Evolutionary conservation across 805 yeast species (phyloP), one percentile per base, ranked within the genome.

Genomic region (Spathaspora passalidarum): DNA sequence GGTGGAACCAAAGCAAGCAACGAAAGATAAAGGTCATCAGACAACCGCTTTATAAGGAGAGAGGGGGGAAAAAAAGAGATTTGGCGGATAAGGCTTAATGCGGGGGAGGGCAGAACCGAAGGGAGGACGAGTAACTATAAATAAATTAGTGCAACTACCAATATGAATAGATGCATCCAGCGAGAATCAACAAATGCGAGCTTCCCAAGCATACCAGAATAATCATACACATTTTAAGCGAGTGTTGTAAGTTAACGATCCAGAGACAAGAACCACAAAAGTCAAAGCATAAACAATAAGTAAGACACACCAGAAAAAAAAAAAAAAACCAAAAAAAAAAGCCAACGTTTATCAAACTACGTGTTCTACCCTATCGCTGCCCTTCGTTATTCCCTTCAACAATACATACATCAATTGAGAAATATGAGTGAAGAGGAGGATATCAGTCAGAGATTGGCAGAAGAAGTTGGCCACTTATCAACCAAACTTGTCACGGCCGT

Each of bases 401-500:
- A 8, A 13, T 29, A 29, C 14, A 10, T 29, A 29, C 34, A 29
- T 13, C 14, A n/a, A 29, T 17, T n/a, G 14, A 7, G 20, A 10
- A 34, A 19, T 3, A 36, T 40, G 43, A 2, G 43, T 25, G 60
- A 57, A 2, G 63, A 62, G 35, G 63, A 62, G 35, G 49, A 51
- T 29, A 50, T 65, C 19, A 67, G 65, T 42, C 63, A 53, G 11
- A 64, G 84, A 42, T 66, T 82, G 25, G 73, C 84, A 0, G 59
- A 71, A 37, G 85, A 82, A 63, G 79, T 82, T 45, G 69, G 82
- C 4, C 61, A 76, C 20, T 61, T 82, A 38, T 80, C 85, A 14
- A 82, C 86, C 2, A 78, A 76, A 57, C 66, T 82, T 45, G 78
- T 82, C 32, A 82, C 83, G 25, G 79, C 83, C 16, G 76, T 81